Percentiles rank a stretch among this genome's conserved stretches.
phyloP scores from a whole-genome alignment of 192 early-diverging fungal species.

The Dissophora globulifera region DNA sequence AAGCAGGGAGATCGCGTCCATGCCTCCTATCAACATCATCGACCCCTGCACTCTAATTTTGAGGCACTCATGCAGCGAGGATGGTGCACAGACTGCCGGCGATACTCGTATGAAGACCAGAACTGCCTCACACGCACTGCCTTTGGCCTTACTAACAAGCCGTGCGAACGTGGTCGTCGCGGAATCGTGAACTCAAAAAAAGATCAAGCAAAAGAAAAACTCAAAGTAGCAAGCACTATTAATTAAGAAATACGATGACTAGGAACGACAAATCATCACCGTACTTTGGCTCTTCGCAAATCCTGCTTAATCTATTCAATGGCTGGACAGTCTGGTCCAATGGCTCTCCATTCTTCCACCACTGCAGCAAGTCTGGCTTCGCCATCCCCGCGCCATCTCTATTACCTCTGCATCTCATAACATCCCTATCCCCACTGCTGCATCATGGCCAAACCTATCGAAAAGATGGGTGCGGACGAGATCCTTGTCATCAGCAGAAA shows the following conservation, averaged over 20 bases:
- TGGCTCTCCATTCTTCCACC: too few species aligned
- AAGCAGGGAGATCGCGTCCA: background rate
- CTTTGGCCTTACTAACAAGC: background rate
- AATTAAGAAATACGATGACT: too few species aligned
- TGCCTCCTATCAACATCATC: background rate
- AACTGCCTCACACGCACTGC: background rate
- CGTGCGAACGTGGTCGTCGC: too few species aligned
- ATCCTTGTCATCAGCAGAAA: slow-evolving; percentile 67
- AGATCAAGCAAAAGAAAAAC: background rate
- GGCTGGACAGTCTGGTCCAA: too few species aligned
- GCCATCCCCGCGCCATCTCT: background rate
- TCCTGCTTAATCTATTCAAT: too few species aligned
- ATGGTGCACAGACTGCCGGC: background rate
- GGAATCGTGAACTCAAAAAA: too few species aligned
- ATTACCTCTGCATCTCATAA: too few species aligned
- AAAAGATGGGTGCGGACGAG: slow-evolving; percentile 63
- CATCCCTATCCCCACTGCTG: background rate
- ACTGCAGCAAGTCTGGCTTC: too few species aligned
- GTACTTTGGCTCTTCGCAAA: too few species aligned
- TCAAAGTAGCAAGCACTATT: too few species aligned
- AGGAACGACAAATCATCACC: too few species aligned
- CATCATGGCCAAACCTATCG: slow-evolving; percentile 50
- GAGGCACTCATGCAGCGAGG: background rate
- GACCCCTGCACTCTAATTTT: background rate
- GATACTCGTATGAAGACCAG: background rate